Base-by-base conservation (phyloP, 1,284 basidiomycete species). In the Boletus smithii region DNA sequence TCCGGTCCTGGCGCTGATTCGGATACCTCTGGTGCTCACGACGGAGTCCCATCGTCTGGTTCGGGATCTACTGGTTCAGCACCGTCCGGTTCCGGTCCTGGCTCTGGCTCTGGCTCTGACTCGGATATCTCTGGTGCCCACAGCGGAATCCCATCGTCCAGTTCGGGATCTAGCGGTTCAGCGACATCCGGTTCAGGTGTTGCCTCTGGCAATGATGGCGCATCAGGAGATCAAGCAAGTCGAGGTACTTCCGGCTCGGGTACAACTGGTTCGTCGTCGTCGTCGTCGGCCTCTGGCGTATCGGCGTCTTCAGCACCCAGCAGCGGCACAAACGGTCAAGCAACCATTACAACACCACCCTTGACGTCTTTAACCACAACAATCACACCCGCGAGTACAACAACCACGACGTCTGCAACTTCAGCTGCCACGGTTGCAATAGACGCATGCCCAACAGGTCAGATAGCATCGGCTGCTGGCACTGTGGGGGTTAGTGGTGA, bases 401-500 rank as follows among this genome's bases (percentile, higher is more conserved):
- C 37, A 4, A 16, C 31, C 18, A 34, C 31, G 16, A 20, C 38
- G 13, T 14, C 32, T 13, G 9, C 30, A 32, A 17, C 40, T 34
- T 26, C 37, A 11, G 33, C 39, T 7, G 10, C 41, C 9, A 10
- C 6, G 13, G 23, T 17, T 5, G 20, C 27, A 13, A 23, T 14
- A 2, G 1, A 32, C 1, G 18, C 39, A n/a, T 64, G 59, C 22
- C 62, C 60, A 34, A 10, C 59, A 13, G 60, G 62, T 26, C 35
- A 48, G 23, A 58, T 13, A 20, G 26, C 33, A 17, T 36, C 41
- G 2, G 43, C 14, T n/a, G 10, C 10, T 1, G 46, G 40, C n/a
- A 46, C 33, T 11, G 3, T 36, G 17, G 14, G 13, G 3, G 30
- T 34, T 1, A 22, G 30, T 24, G 17, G 11, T 32, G 16, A 42